These are phyloP conservation scores for Ascochyta pisi DNA, from an alignment of 2,329 filamentous ascomycete species.

Conservation along the genomic window DNA sequence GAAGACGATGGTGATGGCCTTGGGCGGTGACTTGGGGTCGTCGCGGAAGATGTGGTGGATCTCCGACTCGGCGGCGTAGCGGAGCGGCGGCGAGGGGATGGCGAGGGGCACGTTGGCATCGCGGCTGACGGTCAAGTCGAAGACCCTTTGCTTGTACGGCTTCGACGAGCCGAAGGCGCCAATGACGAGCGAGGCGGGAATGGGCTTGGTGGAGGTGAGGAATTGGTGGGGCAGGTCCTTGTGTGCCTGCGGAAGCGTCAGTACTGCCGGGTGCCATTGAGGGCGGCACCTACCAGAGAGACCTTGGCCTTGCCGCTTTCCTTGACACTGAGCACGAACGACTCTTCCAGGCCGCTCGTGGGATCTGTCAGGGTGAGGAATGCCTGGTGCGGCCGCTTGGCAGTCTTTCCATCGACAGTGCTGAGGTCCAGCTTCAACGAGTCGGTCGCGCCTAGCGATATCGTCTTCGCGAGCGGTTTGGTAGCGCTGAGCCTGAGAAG, in stretches of 20 bases:
- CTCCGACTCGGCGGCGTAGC: constrained; percentile 83
- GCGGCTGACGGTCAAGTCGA: constrained; percentile 72
- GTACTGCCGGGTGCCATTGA: constrained; percentile 19
- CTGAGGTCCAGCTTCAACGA: constrained; percentile 84
- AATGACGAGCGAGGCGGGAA: constrained; percentile 82
- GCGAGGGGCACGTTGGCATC: constrained; percentile 68
- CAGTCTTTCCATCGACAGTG: constrained; percentile 76
- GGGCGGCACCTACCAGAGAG: constrained; percentile 71
- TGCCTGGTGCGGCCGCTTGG: constrained; percentile 90
- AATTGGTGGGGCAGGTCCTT: constrained; percentile 90
- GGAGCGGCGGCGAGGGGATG: constrained; percentile 70
- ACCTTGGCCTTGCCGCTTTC: constrained; percentile 86
- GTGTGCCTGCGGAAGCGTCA: constrained; percentile 67
- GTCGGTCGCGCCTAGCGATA: constrained; percentile 72
- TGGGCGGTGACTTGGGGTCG: constrained; percentile 81
- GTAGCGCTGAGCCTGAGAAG: constrained; percentile 53
- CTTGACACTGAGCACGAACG: constrained; percentile 83
- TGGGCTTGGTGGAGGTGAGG: constrained; percentile 68
- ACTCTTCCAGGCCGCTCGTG: constrained; percentile 79
- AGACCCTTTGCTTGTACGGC: constrained; percentile 72
- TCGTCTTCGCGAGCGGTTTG: constrained; percentile 66
- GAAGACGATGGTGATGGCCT: constrained; percentile 80
- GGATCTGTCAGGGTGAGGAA: constrained; percentile 84
- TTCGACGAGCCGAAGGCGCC: constrained; percentile 81
- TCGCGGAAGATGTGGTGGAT: constrained; percentile 90